Evolutionary conservation across 1,284 basidiomycete species (phyloP).

Genomic region (Cryptococcus amylolentus): DNA sequence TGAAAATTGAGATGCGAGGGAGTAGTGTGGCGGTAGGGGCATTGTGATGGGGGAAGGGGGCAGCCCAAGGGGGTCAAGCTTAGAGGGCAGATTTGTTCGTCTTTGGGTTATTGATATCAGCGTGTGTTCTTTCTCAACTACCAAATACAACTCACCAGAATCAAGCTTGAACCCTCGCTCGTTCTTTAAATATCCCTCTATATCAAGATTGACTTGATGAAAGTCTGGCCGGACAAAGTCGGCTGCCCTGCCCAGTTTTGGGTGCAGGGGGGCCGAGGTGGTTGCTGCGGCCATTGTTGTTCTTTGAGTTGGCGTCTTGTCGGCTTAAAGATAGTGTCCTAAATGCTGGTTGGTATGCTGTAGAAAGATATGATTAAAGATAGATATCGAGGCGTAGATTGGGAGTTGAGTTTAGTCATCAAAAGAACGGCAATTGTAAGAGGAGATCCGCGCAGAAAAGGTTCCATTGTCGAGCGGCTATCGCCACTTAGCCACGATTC

Average conservation of each 20-base stretch:
- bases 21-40: constrained; percentile 82
- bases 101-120: constrained; percentile 49
- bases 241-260: constrained; percentile 36
- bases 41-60: constrained; percentile 78
- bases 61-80: constrained; percentile 75
- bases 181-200: constrained; percentile 78
- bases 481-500: too few species aligned
- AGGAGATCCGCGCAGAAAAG: too few species aligned
- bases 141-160: constrained; percentile 60
- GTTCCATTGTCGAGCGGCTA: too few species aligned
- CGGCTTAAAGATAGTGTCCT: too few species aligned
- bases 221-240: constrained; percentile 85
- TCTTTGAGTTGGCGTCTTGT: not conserved
- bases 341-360: too few species aligned
- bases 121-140: not conserved
- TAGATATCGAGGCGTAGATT: too few species aligned
- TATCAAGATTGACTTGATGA: constrained; percentile 83
- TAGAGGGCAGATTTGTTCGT: constrained; percentile 86
- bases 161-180: constrained; percentile 86
- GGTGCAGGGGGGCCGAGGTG: constrained; percentile 17
- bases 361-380: too few species aligned
- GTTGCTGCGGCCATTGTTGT: constrained; percentile 22
- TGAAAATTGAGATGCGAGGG: constrained; percentile 85
- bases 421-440: too few species aligned
- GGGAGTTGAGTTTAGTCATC: too few species aligned